Evolutionary conservation across 2,329 filamentous ascomycete genomes (phyloP), one percentile per base, ranked within the genome.

Genomic region (Trichoderma polysporum): DNA sequence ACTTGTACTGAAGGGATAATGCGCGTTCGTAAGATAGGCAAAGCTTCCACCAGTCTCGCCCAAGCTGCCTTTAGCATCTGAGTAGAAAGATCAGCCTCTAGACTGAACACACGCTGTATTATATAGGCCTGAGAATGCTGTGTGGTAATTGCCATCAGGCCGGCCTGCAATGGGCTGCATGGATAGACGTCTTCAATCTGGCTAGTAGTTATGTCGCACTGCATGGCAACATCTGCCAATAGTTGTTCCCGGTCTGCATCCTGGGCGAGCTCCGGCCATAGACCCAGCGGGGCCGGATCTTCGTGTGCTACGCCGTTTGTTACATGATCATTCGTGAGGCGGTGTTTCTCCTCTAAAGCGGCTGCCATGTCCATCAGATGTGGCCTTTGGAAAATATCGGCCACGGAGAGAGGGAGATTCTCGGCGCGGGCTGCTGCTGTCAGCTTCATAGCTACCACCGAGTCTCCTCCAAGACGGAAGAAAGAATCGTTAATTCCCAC

Each of bases 21-120:
- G n/a, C 66, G 66, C 19, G 66, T 67, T 3, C 66, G 66, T 7
- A 67, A 35, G 29, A 67, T 59, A n/a, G 66, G n/a, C 2, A 47
- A 8, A 15, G 25, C 15, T 1, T 47, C 52, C 22, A 53, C 17
- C 5, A 67, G 50, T 3, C n/a, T 41, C 33, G 58, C 53, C 58
- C 59, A 67, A 15, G 59, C 33, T n/a, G 52, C n/a, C 10, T 47
- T 31, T 9, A 67, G 50, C n/a, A 22, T 31, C 3, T 5, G 19
- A 8, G 62, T 8, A 19, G 57, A 50, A 1, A 52, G 37, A 33
- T 64, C 8, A 17, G 3, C 6, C 4, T 13, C 5, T 25, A 67
- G 50, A 13, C 53, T 29, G 45, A 64, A 67, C 7, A 62, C 58
- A 12, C 58, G 41, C 29, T 62, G 58, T 5, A 62, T 13, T 13